Base-by-base conservation (phyloP, 331 rosid species). In the Pyracantha coccinea region DNA sequence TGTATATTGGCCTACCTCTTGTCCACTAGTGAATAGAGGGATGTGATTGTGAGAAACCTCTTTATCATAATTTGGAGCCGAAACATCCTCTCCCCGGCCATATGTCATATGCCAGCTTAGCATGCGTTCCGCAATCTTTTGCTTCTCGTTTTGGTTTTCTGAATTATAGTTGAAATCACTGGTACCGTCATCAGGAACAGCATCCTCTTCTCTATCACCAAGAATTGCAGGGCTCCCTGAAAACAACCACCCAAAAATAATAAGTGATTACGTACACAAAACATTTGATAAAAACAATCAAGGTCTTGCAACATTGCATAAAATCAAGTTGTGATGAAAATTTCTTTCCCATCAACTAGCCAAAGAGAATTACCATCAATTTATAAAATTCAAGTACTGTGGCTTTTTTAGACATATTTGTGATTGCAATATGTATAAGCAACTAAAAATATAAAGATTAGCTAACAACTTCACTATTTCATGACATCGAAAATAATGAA, bases 201-300 rank as follows among this genome's bases (percentile, higher is more conserved):
- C 82, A 74, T 88, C 92, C 81, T 88, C 97, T 77, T 91, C 98
- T 79, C 86, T 77, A 66, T 93, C 97, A 53, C 99, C 99, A 21
- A 86, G 90, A 85, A 90, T 88, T 10, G 93, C 93, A 83, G 96
- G 95, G 81, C 97, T 94, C 44, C 99, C 99, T 91, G 71, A 72
- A 82, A 85, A 75, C 79, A 79, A 75, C 71, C 68, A 45, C 50
- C n/a, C 33, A 79, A 74, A 52, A 32, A 61, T 23, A 24, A 13
- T 11, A 58, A 31, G 62, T 23, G 65, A 75, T 21, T 31, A 38
- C 23, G 41, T 33, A 38, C 50, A 4, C 25, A 66, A 71, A 45
- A 62, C 11, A 19, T 16, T 52, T 15, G 35, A 67, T 10, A 24
- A 57, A 41, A 71, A 75, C 16, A 73, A 68, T 53, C 80, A 75